phyloP scores from a whole-genome alignment of 352 stramenopile species.

The Globisporangium nunn region DNA sequence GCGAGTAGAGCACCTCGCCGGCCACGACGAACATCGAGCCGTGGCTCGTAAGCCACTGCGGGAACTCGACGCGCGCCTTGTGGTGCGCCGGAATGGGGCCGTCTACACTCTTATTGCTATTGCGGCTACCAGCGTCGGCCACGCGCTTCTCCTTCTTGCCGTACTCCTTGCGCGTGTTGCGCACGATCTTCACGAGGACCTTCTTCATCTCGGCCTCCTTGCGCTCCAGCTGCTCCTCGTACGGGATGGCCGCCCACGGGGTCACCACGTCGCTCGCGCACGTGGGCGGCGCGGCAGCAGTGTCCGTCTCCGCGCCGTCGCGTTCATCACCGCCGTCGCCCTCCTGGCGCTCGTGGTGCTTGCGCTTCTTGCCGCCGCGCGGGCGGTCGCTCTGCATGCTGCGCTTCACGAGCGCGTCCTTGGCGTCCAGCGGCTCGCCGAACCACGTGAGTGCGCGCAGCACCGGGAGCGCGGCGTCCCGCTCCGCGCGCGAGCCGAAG shows the following conservation, averaged over 20 bases:
- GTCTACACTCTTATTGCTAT: conserved; percentile 13
- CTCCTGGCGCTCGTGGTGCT: conserved; percentile 15
- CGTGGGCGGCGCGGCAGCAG: conserved; percentile 17
- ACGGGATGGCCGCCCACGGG: conserved; percentile 70
- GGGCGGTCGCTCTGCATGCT: conserved; percentile 24
- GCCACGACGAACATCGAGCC: conserved; percentile 67
- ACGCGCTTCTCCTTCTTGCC: conserved; percentile 84
- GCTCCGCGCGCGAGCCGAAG: conserved; percentile 51
- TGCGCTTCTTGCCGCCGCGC: conserved; percentile 20
- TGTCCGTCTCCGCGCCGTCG: neutral
- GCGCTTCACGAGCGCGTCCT: conserved; percentile 61
- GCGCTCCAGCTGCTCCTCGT: conserved; percentile 74
- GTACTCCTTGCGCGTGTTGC: conserved; percentile 79
- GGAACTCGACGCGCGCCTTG: conserved; percentile 26
- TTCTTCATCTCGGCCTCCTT: conserved; percentile 90
- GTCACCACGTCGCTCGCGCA: conserved; percentile 74
- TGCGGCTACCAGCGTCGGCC: conserved; percentile 35
- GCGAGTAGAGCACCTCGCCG: conserved; percentile 47
- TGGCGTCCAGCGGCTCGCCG: conserved; percentile 66
- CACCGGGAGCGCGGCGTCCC: conserved; percentile 39
- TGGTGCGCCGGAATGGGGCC: conserved; percentile 48
- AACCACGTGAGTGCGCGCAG: conserved; percentile 57
- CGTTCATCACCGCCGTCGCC: conserved; percentile 11
- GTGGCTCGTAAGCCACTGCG: conserved; percentile 69
- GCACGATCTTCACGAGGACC: conserved; percentile 81